Evolutionary conservation across 257 asterid genomes (phyloP), one percentile per base, ranked within the genome.

Genomic region (Gardenia jasminoides): DNA sequence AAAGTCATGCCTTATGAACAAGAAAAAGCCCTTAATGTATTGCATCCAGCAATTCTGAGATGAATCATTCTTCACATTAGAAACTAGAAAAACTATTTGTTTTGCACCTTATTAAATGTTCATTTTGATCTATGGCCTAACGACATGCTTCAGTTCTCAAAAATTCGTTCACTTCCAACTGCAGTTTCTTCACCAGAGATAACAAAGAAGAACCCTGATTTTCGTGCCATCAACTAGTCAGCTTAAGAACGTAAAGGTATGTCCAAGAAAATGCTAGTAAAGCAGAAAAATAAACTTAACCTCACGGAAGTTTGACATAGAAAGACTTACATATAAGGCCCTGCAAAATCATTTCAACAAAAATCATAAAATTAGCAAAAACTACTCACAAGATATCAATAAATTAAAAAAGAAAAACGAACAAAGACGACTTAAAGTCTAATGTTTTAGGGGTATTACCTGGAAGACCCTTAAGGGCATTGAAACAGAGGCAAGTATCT

Each of bases 401-500:
- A 70, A 41, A 70, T 28, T 28, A 10, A 22, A 26, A 69, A 39
- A 16, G 1, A 0, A 72, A 24, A 62, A 76, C 39, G 48, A 64
- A 30, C n/a, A 50, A 66, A 82, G 44, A 28, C 36, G 19, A 54
- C 56, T 47, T 11, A 7, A 41, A 26, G 13, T 17, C 43, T 19
- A 33, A 3, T 39, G 8, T 52, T 1, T 12, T 7, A 28, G 54
- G 30, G 16, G 22, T 17, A 79, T 74, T 88, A 92, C 99, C 99
- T 71, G 99, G 99, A 28, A 95, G 89, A 80, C 94, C 99, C 90
- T 92, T 87, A 66, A 95, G 94, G 72, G 98, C 94, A 78, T 92
- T 93, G 92, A 93, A 95, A 80, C 98, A 95, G 56, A 95, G 99
- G 83, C 98, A 93, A 70, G 98, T 95, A 84, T 95, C 99, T 85